These are phyloP conservation scores for Exophiala alcalophila DNA, from an alignment of 2,329 filamentous ascomycete species.

Conservation along the genomic window DNA sequence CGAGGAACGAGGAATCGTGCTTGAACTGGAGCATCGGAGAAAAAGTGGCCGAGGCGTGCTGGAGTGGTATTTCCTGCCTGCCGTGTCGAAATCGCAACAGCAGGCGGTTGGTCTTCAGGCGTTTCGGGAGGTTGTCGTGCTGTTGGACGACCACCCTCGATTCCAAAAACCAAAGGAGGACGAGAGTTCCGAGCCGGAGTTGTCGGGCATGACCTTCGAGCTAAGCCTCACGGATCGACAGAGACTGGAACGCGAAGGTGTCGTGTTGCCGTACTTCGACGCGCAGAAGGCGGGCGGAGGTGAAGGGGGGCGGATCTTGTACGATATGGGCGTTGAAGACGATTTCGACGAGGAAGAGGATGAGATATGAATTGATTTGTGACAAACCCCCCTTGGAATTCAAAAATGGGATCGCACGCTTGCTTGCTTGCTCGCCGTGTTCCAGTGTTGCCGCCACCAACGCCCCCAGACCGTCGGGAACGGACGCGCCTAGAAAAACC, in stretches of 20 bases:
- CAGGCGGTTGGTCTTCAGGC: constrained; percentile 41
- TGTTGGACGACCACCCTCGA: constrained; percentile 74
- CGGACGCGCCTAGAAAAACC: constrained; percentile 68
- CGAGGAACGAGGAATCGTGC: constrained; percentile 57
- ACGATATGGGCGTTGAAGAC: constrained; percentile 95
- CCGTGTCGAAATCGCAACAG: constrained; percentile 5
- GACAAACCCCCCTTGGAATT: background rate
- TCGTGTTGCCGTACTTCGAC: constrained; percentile 94
- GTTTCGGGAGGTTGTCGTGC: constrained; percentile 50
- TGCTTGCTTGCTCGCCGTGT: background rate
- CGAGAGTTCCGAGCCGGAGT: constrained; percentile 47
- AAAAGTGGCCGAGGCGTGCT: constrained; percentile 74
- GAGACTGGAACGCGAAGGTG: constrained; percentile 76
- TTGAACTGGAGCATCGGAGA: constrained; percentile 82
- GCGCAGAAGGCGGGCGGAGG: constrained; percentile 81
- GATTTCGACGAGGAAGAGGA: constrained; percentile 97
- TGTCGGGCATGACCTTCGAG: constrained; percentile 75
- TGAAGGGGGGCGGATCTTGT: constrained; percentile 88
- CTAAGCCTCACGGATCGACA: constrained; percentile 89
- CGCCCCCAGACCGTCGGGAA: background rate
- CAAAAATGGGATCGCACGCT: background rate
- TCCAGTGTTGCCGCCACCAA: too few species aligned
- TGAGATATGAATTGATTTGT: constrained; percentile 61
- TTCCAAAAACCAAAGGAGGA: constrained; percentile 54
- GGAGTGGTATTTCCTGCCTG: constrained; percentile 63